phyloP scores from a whole-genome alignment of 257 asterid species.

The Fraxinus excelsior region DNA sequence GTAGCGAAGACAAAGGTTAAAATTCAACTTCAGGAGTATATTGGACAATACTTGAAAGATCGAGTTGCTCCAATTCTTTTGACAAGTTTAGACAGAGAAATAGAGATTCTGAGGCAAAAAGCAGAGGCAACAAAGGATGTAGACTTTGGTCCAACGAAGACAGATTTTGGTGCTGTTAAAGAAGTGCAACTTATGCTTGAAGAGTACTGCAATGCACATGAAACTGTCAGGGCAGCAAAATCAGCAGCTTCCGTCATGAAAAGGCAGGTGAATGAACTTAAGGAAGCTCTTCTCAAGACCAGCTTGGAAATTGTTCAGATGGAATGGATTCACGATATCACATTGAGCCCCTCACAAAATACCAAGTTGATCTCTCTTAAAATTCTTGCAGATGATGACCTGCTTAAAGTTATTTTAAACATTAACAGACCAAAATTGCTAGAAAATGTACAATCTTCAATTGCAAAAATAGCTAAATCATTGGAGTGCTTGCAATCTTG shows the following conservation, averaged over 20 bases:
- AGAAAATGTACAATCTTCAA: constrained; percentile 69
- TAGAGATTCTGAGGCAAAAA: constrained; percentile 52
- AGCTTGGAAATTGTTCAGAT: constrained; percentile 79
- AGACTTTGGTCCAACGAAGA: constrained; percentile 40
- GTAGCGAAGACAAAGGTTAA: constrained; percentile 63
- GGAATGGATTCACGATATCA: constrained; percentile 88
- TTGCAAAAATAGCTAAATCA: constrained; percentile 71
- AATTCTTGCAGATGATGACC: constrained; percentile 54
- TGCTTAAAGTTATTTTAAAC: constrained; percentile 63
- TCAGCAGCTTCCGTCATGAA: constrained; percentile 81
- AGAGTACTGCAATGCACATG: constrained; percentile 87
- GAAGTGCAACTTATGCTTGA: constrained; percentile 73
- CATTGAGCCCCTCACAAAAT: constrained; percentile 60
- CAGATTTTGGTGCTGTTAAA: constrained; percentile 45
- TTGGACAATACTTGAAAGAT: constrained; percentile 75
- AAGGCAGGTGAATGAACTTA: constrained; percentile 73
- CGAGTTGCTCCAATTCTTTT: constrained; percentile 67
- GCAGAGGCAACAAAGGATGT: constrained; percentile 46
- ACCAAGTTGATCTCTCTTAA: constrained; percentile 60
- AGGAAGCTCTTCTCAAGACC: constrained; percentile 75
- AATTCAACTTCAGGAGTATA: constrained; percentile 67
- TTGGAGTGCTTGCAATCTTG: constrained; percentile 77
- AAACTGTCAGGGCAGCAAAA: constrained; percentile 85
- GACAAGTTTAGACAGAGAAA: constrained; percentile 68
- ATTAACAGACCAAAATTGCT: constrained; percentile 75